Base-by-base conservation (phyloP, 1,284 basidiomycete genomes). In the Malassezia restricta region DNA sequence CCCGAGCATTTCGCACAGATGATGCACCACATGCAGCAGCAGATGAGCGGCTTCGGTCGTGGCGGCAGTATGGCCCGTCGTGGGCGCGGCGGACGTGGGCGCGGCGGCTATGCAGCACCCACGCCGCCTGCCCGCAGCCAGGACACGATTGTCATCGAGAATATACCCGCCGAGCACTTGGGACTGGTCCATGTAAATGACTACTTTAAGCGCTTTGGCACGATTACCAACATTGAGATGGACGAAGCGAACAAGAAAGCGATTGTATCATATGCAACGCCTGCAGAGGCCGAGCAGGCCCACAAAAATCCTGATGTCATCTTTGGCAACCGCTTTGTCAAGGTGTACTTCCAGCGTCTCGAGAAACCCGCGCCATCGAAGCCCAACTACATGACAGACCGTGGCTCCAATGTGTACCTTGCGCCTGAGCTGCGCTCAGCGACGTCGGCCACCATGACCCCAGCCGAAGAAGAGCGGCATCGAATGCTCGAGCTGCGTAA, bases 291-390 rank as follows among this genome's bases (percentile, higher is more conserved):
- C 0, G 82, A 84, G 64, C 79, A 81, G 20, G 91, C 91, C 0
- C 90, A 91, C 85, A 86, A 85, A 72, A 83, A 82, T 27, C 87
- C 92, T 69, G 88, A 92, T 56, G 88, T 89, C 14, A 84, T 95
- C 27, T 94, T 95, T 68, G 83, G 83, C 14, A 91, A 90, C 64
- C 82, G 91, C 38, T 95, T 95, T 71, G 89, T 95, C 63, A 94
- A 92, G 83, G 61, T 72, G 17, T 72, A 66, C 56, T 72, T 72
- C 60, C 69, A 72, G 52, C 63, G 63, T 31, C 56, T 71, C 8
- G 67, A 71, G 59, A 57, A 27, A 38, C 61, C 46, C 47, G 33
- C 43, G 40, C 55, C 58, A 20, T 45, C 43, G 1, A 61, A 62
- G 40, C 54, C 54, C 42, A 59, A 54, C 47, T 71, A 69, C 49